Evolutionary conservation across 495 filamentous ascomycete species (phyloP), one percentile per base, ranked within the genome.

Genomic region (Cryomyces antarcticus): DNA sequence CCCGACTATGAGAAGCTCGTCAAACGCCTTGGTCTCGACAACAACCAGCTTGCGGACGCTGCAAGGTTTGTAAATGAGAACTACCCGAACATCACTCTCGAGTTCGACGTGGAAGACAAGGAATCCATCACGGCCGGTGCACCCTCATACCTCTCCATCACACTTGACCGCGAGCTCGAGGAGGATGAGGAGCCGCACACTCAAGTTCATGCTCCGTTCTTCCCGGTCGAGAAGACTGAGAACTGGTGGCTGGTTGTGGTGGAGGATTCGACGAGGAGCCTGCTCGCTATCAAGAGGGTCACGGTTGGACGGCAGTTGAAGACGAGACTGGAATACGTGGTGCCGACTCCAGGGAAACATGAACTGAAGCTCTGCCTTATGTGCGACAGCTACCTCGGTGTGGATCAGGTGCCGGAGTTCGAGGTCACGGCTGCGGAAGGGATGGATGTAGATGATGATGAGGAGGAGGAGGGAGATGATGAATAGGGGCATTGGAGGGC

Each of bases 171-270:
- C 13, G 85, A 93, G 41, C 63, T 92, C 0, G 77, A 79, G 0
- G 68, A 70, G 43, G 68, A 73, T 33, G 71, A 74, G 28, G 82
- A 89, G 50, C 70, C 78, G 2, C 80, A 94, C 54, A 74, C 80
- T 0, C 78, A 79, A 34, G 89, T 95, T 4, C 85, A 96, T 57
- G 88, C 89, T 44, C 89, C 89, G 7, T 99, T 94, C 72, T 99
- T 87, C 56, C 87, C 89, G 7, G 69, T 53, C 39, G 73, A 75
- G 56, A 99, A 99, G 72, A 85, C 83, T 71, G 92, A 99, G 72
- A 95, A 84, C 55, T 99, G 88, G 87, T 84, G 94, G 68, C 67
- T 99, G 38, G 82, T 99, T 7, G 82, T 92, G 34, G 89, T 88
- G 27, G 75, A 82, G 33, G 83, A 92, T 62, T 80, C 71, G 51